Conservation (phyloP, 352 stramenopile species). For the Phytophthora hibernalis region DNA sequence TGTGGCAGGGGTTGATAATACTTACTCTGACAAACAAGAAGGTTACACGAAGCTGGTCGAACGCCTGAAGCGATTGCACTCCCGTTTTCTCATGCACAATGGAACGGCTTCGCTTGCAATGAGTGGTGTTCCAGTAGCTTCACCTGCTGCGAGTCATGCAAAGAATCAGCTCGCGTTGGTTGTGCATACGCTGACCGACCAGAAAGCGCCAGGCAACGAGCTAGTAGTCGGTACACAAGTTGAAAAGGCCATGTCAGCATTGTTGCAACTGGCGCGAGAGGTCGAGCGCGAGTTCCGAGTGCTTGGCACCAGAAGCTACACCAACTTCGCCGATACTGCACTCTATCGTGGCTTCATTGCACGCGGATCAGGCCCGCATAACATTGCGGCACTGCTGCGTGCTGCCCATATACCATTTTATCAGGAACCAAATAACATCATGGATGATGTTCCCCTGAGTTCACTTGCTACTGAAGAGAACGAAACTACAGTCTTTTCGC, state of each 20-base stretch:
- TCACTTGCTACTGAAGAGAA: slow-evolving; percentile 1
- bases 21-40: slow-evolving; percentile 2
- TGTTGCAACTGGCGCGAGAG: slow-evolving; percentile 45
- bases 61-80: slow-evolving; percentile 18
- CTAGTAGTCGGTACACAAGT: slow-evolving; percentile 2
- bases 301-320: slow-evolving; percentile 52
- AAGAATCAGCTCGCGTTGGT: slow-evolving; percentile 29
- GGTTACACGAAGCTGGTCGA: slow-evolving; percentile 8
- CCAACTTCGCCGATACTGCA: slow-evolving; percentile 51
- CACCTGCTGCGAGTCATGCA: slow-evolving; percentile 17
- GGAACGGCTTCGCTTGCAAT: slow-evolving; percentile 8
- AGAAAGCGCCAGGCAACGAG: slow-evolving; percentile 7
- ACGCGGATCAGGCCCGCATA: slow-evolving; percentile 9
- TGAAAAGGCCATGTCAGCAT: slow-evolving; percentile 20
- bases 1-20: slow-evolving; percentile 1
- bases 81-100: slow-evolving; percentile 25
- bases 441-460: slow-evolving; percentile 15
- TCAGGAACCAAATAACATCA: slow-evolving; percentile 46
- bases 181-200: slow-evolving; percentile 21
- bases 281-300: slow-evolving; percentile 58
- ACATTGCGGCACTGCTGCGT: slow-evolving; percentile 53
- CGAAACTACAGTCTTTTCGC: slow-evolving; percentile 15
- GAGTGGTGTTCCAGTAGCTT: slow-evolving; percentile 28
- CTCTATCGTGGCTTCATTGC: slow-evolving; percentile 62
- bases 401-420: slow-evolving; percentile 64